Conservation (phyloP, 1,284 basidiomycete species). For the Vanrija humicola region DNA sequence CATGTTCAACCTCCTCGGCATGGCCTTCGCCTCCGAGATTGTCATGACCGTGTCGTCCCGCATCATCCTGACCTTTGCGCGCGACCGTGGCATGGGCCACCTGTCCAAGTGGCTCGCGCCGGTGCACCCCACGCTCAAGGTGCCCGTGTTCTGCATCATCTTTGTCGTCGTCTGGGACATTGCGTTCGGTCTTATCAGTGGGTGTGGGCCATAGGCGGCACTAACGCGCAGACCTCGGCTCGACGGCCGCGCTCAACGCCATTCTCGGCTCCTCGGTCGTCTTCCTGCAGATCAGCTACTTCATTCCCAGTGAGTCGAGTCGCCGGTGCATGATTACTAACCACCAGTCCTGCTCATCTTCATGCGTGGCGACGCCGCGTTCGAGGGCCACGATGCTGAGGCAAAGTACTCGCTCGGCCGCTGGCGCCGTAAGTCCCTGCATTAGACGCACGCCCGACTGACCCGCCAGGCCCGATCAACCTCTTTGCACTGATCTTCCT, state of each 20-base stretch:
- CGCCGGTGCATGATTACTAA: background rate
- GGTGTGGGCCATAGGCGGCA: constrained; percentile 46
- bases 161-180: constrained; percentile 47
- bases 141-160: constrained; percentile 24
- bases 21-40: constrained; percentile 20
- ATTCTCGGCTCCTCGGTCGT: constrained; percentile 47
- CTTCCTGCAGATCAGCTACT: constrained; percentile 27
- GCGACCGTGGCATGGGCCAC: constrained; percentile 7
- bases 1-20: constrained; percentile 24
- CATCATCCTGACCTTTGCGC: constrained; percentile 11
- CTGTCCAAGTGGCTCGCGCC: background rate
- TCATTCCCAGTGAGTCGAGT: constrained; percentile 29
- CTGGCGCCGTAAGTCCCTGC: constrained; percentile 24
- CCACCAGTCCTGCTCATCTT: constrained; percentile 42
- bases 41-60: constrained; percentile 24
- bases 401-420: constrained; percentile 36
- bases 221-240: constrained; percentile 51
- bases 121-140: constrained; percentile 18
- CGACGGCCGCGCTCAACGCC: constrained; percentile 52
- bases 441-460: constrained; percentile 13
- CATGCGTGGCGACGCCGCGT: constrained; percentile 47
- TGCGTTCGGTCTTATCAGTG: constrained; percentile 54
- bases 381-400: constrained; percentile 30
- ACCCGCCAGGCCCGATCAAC: constrained; percentile 42
- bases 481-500: constrained; percentile 46